Evolutionary conservation across 345 rosid species (phyloP).

Genomic region (Eucalyptus shirleyi): DNA sequence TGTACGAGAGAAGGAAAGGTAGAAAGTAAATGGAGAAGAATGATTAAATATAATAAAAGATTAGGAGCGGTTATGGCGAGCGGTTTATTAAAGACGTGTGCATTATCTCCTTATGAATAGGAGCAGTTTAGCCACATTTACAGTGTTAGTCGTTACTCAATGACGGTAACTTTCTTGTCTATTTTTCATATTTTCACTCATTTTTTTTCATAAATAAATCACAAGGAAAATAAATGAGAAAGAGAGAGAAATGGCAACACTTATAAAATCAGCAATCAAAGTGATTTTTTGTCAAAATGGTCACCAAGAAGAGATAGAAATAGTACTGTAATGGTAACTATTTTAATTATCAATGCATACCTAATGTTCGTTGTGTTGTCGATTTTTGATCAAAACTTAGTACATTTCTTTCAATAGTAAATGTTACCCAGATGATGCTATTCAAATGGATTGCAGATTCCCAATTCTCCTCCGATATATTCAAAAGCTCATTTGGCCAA

Average conservation of each 20-base stretch:
- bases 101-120: neutral
- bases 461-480: neutral
- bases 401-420: neutral
- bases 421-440: neutral
- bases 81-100: too few relatives aligned
- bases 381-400: neutral
- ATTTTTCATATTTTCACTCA: neutral
- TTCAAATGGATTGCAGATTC: rapidly evolving
- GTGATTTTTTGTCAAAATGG: neutral
- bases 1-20: too few relatives aligned
- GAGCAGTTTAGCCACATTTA: neutral
- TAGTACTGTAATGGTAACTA: rapidly evolving
- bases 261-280: too few relatives aligned
- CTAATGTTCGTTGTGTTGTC: neutral
- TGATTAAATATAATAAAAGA: too few relatives aligned
- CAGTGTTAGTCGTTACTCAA: neutral
- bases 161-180: neutral
- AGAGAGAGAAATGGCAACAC: neutral
- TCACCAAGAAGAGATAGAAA: neutral
- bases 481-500: neutral
- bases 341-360: neutral
- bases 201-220: neutral
- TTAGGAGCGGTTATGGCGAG: too few relatives aligned
- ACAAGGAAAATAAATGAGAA: neutral
- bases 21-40: too few relatives aligned